Evolutionary conservation across 306 rosid species (phyloP), one percentile per base, ranked within the genome.

Genomic region (Alnus glutinosa): DNA sequence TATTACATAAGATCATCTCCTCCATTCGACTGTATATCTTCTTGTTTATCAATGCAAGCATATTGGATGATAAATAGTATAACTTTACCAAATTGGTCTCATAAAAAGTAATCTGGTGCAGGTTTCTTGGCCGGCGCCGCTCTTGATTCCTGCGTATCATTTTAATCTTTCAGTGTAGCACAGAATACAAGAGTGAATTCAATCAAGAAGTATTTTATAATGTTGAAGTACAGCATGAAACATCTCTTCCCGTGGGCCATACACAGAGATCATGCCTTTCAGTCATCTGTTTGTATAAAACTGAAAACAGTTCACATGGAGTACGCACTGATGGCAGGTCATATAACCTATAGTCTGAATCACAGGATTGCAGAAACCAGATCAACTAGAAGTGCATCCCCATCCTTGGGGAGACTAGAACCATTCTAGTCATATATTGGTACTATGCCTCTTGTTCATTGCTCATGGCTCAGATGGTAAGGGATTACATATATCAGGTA

Each of bases 41-140:
- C 82, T 47, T 58, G 51, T 79, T 78, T 77, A 87, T 77, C 86
- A 76, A 78, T 84, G 84, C 70, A 66, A 85, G 80, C 86, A 79
- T 61, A 30, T 44, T 62, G 46, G 77, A 88, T 72, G 55, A 63
- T 34, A 55, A 32, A 54, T 49, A 37, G 75, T 13, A 44, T 73
- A 74, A 64, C 75, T 77, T 59, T 10, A 75, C 70, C 32, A 48
- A 71, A 66, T 30, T 74, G 46, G 11, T 59, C 57, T 93, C 85
- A 96, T 49, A 96, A 84, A 84, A 96, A 96, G 91, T 93, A 96
- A 82, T 96, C 99, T 2, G 99, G 99, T 9, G 98, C 92, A n/a
- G 99, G 98, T 81, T 86, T 96, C 84, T 91, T 96, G 70, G 90
- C 92, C 16, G 90, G 98, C 3, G 94, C 52, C 48, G 98, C 98